phyloP scores from a whole-genome alignment of 148 eudicot species.

The Camellia lanceoleosa region DNA sequence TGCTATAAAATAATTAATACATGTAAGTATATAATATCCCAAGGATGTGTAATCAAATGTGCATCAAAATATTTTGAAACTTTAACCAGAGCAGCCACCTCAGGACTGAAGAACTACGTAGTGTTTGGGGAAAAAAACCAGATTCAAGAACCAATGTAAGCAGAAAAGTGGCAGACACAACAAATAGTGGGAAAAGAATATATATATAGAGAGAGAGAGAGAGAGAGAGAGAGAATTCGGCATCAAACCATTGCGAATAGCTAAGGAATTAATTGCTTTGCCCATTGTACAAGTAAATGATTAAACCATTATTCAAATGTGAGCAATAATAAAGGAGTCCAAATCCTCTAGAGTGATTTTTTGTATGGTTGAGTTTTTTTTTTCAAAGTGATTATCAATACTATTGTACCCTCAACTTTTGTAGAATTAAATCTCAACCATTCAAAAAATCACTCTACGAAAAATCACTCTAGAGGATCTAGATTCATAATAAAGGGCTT shows the following conservation, averaged over 20 bases:
- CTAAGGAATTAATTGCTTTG: not conserved
- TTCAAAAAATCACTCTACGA: too few species aligned
- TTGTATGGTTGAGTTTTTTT: too few species aligned
- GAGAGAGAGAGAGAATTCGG: not conserved
- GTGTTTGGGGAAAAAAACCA: not conserved
- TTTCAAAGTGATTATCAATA: too few species aligned
- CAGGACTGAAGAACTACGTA: constrained; percentile 6
- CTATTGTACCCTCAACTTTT: too few species aligned
- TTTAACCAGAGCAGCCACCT: not conserved
- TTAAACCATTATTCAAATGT: not conserved
- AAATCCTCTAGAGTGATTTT: too few species aligned
- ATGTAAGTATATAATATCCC: too few species aligned
- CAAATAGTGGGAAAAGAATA: not conserved
- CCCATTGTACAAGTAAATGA: not conserved
- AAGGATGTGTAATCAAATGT: not conserved
- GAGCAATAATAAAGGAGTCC: too few species aligned
- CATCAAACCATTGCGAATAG: not conserved
- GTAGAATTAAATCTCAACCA: too few species aligned
- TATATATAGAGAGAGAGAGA: too few species aligned
- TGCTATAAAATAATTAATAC: not conserved
- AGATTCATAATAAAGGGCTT: not conserved
- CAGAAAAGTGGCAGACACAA: not conserved
- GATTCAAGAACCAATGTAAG: not conserved
- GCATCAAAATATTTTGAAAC: not conserved
- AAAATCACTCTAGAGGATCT: too few species aligned